These are phyloP conservation scores for Dinochytrium kinnereticum DNA, from an alignment of 371 early-diverging fungal species.

Conservation along the genomic window DNA sequence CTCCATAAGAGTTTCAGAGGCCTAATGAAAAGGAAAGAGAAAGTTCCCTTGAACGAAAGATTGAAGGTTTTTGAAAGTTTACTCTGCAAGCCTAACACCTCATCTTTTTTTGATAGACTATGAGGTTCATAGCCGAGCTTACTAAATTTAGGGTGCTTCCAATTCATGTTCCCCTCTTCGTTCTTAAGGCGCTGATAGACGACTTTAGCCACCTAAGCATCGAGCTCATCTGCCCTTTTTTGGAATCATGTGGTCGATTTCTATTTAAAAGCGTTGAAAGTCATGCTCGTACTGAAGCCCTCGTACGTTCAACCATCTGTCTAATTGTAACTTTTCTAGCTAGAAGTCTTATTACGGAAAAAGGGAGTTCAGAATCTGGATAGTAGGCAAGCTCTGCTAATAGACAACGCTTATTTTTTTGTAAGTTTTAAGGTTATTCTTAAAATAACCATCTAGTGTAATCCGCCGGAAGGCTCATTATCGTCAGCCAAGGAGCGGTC, in stretches of 20 bases:
- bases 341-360: conserved; percentile 90
- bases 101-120: no score
- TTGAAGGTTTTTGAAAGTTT: conserved; percentile 63
- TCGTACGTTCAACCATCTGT: conserved; percentile 50
- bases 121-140: conserved; percentile 87
- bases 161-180: conserved; percentile 77
- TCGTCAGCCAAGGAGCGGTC: conserved; percentile 68
- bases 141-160: conserved; percentile 91
- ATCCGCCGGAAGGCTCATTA: conserved; percentile 75
- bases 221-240: conserved; percentile 79
- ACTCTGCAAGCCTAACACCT: no score
- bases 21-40: conserved; percentile 69
- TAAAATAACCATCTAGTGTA: conserved; percentile 71
- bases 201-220: conserved; percentile 83
- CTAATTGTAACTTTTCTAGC: conserved; percentile 32
- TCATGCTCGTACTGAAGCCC: conserved; percentile 61
- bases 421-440: conserved; percentile 27
- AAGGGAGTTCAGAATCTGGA: conserved; percentile 84
- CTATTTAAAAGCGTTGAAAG: conserved; percentile 80
- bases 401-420: conserved; percentile 92
- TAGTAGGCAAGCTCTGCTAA: conserved; percentile 79
- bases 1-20: conserved; percentile 79
- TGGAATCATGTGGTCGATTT: conserved; percentile 92
- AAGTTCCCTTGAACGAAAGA: conserved; percentile 73
- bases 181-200: conserved; percentile 82